Base-by-base conservation (phyloP, 1,139 yeast species). In the Yarrowia galli region DNA sequence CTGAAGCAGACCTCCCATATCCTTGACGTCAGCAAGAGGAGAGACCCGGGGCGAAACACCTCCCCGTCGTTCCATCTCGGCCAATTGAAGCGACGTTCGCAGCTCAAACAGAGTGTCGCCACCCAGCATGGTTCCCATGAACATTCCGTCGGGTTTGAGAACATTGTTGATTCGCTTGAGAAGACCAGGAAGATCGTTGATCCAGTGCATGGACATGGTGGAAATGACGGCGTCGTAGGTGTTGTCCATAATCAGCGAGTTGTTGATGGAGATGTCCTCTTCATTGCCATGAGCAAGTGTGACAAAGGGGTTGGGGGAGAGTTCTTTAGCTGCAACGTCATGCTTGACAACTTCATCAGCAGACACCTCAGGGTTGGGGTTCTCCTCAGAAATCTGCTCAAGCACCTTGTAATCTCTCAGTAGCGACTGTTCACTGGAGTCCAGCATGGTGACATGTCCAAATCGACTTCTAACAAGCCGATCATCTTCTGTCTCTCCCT, bases 31-130 rank as follows among this genome's bases (percentile, higher is more conserved):
- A 2, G 91, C 93, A 72, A 91, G 81, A 0, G 97, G 97, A 2
- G 95, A 88, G 3, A 91, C 85, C 49, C 97, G 80, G 0, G 97
- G 93, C 0, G 95, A 85, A 70, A 91, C 83, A 3, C 97, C 93
- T 10, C 96, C 96, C 67, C 79, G 81, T 67, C 96, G 81, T 74
- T 91, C 97, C 77, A 88, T 79, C 74, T 91, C 97, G 0, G 97
- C 96, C 67, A 91, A 79, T 75, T 91, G 97, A 64, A 91, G 79
- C 1, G 93, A 82, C 0, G 97, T 89, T 67, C 97, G 82, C 68
- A 91, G 81, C 76, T 91, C 97, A 74, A 87, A 91, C 35, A 91
- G 79, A 0, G 96, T 89, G 75, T 91, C 97, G 7, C 95, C 96
- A 9, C 96, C 96, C 73, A 90, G 85, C 82, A 91, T 84, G n/a